phyloP scores from a whole-genome alignment of 768 basidiomycete species.

The Hemileccinum impolitum region DNA sequence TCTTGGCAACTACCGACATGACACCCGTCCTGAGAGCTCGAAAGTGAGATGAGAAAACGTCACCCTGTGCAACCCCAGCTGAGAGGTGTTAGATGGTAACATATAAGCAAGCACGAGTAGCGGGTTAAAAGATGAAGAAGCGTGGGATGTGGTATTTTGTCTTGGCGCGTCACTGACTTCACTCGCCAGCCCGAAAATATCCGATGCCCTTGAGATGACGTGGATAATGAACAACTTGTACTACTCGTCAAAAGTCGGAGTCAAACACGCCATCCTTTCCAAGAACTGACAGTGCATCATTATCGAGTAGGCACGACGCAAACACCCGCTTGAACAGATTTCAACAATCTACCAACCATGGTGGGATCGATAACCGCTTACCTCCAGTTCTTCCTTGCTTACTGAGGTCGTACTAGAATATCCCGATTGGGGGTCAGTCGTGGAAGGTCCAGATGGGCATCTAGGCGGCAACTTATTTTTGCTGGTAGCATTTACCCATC shows the following conservation, averaged over 20 bases:
- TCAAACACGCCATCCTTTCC: constrained; percentile 29
- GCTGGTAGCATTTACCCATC: background rate
- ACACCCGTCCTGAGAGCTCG: background rate
- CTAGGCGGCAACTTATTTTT: background rate
- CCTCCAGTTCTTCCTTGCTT: constrained; percentile 22
- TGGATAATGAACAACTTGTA: too few relatives aligned
- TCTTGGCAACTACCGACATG: constrained; percentile 13
- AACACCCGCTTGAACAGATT: constrained; percentile 25
- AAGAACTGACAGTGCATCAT: constrained; percentile 33
- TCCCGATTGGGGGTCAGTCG: background rate
- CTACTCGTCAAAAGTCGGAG: constrained; percentile 23
- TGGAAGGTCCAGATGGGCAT: background rate
- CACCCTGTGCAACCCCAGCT: background rate
- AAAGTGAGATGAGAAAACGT: background rate
- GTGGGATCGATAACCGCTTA: constrained; percentile 2
- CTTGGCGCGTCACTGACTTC: background rate
- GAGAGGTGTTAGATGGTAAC: background rate
- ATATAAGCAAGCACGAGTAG: constrained; percentile 1
- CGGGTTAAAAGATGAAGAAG: background rate
- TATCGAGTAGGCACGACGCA: constrained; percentile 37
- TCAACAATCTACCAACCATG: background rate
- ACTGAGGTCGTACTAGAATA: background rate
- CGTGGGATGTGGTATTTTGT: background rate
- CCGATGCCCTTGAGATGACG: background rate
- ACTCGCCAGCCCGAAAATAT: background rate